A percentile compares a stretch with the other conserved stretches of the same genome.
These are phyloP conservation scores for Diaporthe eres DNA, from an alignment of 2,329 filamentous ascomycete species.

Conservation along the genomic window DNA sequence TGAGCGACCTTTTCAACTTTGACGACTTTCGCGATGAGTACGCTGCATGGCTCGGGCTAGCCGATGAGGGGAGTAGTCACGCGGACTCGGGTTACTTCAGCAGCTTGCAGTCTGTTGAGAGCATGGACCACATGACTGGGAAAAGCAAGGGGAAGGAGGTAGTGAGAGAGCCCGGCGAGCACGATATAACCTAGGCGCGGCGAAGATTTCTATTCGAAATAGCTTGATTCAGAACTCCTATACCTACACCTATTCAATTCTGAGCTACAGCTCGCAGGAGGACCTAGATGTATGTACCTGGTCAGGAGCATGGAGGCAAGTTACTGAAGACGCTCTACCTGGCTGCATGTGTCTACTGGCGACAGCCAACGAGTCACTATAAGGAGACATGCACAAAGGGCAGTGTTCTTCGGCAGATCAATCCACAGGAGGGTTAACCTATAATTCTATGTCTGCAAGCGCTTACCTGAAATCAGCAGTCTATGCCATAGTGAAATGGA, in stretches of 20 bases:
- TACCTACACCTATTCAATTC: not conserved
- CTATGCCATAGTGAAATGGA: too few relatives aligned
- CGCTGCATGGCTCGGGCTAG: not conserved
- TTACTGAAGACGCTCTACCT: not conserved
- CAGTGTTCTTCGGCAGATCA: not conserved
- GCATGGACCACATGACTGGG: too few relatives aligned
- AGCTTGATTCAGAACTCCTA: too few relatives aligned
- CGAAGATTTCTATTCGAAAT: not conserved
- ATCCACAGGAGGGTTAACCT: not conserved
- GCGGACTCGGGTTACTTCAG: conserved; percentile 5
- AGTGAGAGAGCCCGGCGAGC: not conserved
- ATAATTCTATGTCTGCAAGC: not conserved
- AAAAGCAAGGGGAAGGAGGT: conserved; percentile 6
- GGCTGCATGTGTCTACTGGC: not conserved
- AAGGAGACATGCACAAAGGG: not conserved
- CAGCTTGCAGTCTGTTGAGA: not conserved
- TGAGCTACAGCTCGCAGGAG: not conserved
- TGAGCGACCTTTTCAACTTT: not conserved
- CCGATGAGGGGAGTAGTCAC: not conserved
- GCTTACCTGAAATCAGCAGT: too few relatives aligned
- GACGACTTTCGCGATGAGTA: not conserved
- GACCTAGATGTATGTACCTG: not conserved
- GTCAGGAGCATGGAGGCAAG: not conserved
- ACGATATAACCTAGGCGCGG: too few relatives aligned
- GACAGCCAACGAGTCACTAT: not conserved